A percentile compares a stretch with the other conserved stretches of the same genome.
phyloP scores from a whole-genome alignment of 495 filamentous ascomycete species.

The Tuber borchii region DNA sequence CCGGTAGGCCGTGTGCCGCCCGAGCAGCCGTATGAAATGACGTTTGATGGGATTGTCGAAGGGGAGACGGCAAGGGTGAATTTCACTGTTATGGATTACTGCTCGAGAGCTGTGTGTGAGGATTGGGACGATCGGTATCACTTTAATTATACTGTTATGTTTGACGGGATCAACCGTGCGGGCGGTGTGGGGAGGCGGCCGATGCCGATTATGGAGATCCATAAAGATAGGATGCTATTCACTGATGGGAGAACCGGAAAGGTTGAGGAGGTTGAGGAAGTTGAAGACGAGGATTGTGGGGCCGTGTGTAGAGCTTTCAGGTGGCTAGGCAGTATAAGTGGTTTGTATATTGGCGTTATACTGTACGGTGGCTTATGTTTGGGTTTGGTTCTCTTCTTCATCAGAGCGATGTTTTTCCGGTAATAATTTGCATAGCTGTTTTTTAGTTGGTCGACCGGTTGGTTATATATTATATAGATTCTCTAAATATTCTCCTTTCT shows the following conservation, averaged over 20 bases:
- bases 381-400: not conserved
- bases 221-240: not conserved
- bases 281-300: not conserved
- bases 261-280: not conserved
- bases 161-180: not conserved
- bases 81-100: slow-evolving; percentile 1
- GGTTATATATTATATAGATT: not conserved
- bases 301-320: not conserved
- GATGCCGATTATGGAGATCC: not conserved
- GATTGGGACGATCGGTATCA: slow-evolving; percentile 2
- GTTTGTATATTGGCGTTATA: not conserved
- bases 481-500: not conserved
- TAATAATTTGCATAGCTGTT: not conserved
- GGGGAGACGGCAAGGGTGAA: not conserved
- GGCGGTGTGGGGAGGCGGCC: not conserved
- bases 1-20: not conserved
- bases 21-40: not conserved
- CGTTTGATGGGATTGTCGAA: not conserved
- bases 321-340: not conserved
- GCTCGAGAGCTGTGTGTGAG: not conserved
- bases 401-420: not conserved
- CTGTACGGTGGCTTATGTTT: not conserved
- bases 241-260: not conserved
- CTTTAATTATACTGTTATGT: not conserved
- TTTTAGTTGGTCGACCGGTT: not conserved